A percentile compares a stretch with the other conserved stretches of the same genome.
Conservation (phyloP, 768 basidiomycete genomes). For the Boletus vinaceobasis region DNA sequence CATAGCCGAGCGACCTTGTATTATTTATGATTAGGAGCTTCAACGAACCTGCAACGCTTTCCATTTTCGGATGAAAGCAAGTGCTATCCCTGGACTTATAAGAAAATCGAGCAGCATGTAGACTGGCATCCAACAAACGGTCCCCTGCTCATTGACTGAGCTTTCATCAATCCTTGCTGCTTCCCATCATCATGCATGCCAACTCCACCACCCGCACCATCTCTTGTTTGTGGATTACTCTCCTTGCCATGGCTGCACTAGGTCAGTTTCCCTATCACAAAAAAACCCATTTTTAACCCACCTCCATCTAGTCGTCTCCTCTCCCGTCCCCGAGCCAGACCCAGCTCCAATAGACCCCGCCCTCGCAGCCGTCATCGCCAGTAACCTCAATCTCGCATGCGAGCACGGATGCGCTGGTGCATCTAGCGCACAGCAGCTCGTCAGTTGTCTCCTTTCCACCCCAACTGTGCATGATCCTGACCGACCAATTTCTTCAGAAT, state of each 20-base stretch:
- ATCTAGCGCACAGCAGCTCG: conserved; percentile 20
- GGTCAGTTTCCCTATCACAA: conserved; percentile 7
- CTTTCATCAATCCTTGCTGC: background rate
- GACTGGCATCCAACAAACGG: background rate
- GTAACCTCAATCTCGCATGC: conserved; percentile 25
- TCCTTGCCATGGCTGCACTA: conserved; percentile 19
- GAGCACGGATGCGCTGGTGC: conserved; percentile 20
- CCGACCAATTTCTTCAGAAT: conserved; percentile 6
- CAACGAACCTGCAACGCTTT: conserved; percentile 3
- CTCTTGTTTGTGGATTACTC: conserved; percentile 19
- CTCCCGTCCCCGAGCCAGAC: conserved; percentile 22
- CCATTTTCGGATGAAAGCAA: conserved; percentile 11
- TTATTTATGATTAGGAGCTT: background rate
- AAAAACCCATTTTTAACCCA: background rate
- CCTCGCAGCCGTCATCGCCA: conserved; percentile 16
- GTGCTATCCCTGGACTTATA: conserved; percentile 3
- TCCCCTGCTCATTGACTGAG: conserved; percentile 12
- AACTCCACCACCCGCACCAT: conserved; percentile 6
- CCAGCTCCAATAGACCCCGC: conserved; percentile 24
- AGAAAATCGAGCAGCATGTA: conserved; percentile 1
- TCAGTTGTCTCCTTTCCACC: conserved; percentile 1
- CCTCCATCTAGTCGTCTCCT: conserved; percentile 15
- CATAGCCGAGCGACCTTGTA: conserved; percentile 10
- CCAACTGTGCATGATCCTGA: background rate
- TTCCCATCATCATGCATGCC: conserved; percentile 11